A percentile compares a stretch with the other conserved stretches of the same genome.
These are phyloP conservation scores for Gleditsia sinensis DNA, from an alignment of 306 rosid species.

Conservation along the genomic window DNA sequence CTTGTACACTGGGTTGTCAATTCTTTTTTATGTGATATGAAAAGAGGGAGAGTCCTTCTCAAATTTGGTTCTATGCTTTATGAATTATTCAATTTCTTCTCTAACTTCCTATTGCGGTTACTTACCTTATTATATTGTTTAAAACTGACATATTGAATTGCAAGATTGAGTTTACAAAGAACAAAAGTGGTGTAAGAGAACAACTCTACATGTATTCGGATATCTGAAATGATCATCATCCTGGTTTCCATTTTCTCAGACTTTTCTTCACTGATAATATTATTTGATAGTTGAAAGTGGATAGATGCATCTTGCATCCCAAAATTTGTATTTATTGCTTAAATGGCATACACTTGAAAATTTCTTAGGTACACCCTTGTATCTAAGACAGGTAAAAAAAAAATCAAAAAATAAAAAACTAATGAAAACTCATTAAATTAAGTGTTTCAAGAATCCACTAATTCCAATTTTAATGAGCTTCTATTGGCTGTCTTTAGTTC, in stretches of 20 bases:
- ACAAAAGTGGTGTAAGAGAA: background rate
- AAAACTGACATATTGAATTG: background rate
- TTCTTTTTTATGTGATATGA: background rate
- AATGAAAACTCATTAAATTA: too few relatives aligned
- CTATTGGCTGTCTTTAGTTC: too few relatives aligned
- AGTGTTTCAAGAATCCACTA: too few relatives aligned
- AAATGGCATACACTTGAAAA: too few relatives aligned
- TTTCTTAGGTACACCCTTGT: too few relatives aligned
- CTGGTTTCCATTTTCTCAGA: background rate
- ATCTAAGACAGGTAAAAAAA: too few relatives aligned
- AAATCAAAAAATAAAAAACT: too few relatives aligned
- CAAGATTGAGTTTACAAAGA: background rate
- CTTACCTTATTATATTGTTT: background rate
- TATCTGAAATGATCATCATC: background rate
- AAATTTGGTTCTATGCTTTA: background rate
- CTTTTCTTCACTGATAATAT: background rate
- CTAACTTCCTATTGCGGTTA: background rate
- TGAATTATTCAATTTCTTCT: background rate
- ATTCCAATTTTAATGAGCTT: too few relatives aligned
- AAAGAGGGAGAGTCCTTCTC: background rate
- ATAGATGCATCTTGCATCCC: too few relatives aligned
- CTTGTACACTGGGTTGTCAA: constrained; percentile 12
- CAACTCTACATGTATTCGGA: background rate
- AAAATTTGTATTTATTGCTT: too few relatives aligned
- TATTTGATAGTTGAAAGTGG: background rate